Percentiles rank a stretch among this genome's conserved stretches.
Evolutionary conservation across 192 early-diverging fungal genomes (phyloP).

Genomic region (Coemansia sp.): DNA sequence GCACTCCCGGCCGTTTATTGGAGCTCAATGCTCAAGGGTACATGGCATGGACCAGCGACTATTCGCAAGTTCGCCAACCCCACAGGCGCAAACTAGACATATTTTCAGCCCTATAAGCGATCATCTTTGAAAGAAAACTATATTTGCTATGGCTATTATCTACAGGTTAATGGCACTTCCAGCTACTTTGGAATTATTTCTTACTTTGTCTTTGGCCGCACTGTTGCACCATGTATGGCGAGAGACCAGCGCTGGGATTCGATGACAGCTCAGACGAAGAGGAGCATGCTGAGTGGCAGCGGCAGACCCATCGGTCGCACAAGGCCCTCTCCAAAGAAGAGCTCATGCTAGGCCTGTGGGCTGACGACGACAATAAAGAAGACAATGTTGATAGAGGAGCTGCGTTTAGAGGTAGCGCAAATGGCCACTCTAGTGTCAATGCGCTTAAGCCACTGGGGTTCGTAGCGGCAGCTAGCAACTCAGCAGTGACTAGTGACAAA

Average conservation of each 20-base stretch:
- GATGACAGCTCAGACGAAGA: constrained; percentile 43
- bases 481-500: background rate
- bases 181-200: background rate
- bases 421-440: background rate
- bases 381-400: background rate
- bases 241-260: constrained; percentile 16
- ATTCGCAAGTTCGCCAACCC: constrained; percentile 64
- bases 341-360: constrained; percentile 46
- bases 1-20: constrained; percentile 81
- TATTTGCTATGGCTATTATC: background rate
- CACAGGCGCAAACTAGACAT: constrained; percentile 17
- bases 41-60: constrained; percentile 68
- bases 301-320: background rate
- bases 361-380: constrained; percentile 4
- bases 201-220: background rate
- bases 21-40: constrained; percentile 74
- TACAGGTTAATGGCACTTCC: background rate
- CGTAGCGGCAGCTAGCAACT: constrained; percentile 6
- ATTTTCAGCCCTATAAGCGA: background rate
- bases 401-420: background rate
- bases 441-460: constrained; percentile 21
- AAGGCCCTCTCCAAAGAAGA: constrained; percentile 20
- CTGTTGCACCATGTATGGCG: constrained; percentile 6
- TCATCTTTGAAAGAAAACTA: background rate
- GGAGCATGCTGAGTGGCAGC: background rate